Percentiles rank a stretch among this genome's conserved stretches.
These are phyloP conservation scores for Nyctanthes arbortristis DNA, from an alignment of 257 asterid genomes.

Conservation along the genomic window DNA sequence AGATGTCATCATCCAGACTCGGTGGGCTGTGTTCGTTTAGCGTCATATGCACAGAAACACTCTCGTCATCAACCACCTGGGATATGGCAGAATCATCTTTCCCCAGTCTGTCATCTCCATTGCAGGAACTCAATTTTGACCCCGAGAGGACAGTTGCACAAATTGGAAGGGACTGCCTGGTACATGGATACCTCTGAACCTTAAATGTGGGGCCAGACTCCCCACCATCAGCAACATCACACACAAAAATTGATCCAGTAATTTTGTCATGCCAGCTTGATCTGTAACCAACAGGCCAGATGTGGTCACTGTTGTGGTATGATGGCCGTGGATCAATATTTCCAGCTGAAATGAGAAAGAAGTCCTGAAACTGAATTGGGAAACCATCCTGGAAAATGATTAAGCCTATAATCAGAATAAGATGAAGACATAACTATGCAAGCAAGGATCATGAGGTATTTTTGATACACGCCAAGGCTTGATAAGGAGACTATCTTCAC, in stretches of 20 bases:
- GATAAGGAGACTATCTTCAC: neutral
- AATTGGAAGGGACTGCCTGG: slow-evolving; percentile 52
- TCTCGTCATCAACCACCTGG: slow-evolving; percentile 63
- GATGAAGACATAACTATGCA: neutral
- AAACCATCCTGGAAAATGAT: slow-evolving; percentile 63
- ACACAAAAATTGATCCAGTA: slow-evolving; percentile 83
- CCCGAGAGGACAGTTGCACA: slow-evolving; percentile 69
- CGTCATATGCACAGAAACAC: slow-evolving; percentile 59
- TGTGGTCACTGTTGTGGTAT: slow-evolving; percentile 61
- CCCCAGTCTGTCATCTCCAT: slow-evolving; percentile 35
- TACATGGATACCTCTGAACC: slow-evolving; percentile 81
- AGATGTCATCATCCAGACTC: slow-evolving; percentile 43
- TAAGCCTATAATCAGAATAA: slow-evolving; percentile 18
- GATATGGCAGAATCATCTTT: slow-evolving; percentile 39
- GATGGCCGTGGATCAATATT: slow-evolving; percentile 70
- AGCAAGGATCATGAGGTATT: neutral
- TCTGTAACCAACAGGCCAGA: slow-evolving; percentile 93
- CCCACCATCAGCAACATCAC: slow-evolving; percentile 87
- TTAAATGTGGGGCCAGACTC: slow-evolving; percentile 75
- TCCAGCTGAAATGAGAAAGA: slow-evolving; percentile 75
- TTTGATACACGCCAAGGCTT: neutral
- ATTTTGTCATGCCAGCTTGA: slow-evolving; percentile 93
- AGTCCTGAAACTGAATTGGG: slow-evolving; percentile 91
- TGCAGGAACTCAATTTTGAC: slow-evolving; percentile 32
- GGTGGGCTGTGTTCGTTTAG: slow-evolving; percentile 75